phyloP scores from a whole-genome alignment of 2,329 filamentous ascomycete species.

The Dactylellina cionopaga region DNA sequence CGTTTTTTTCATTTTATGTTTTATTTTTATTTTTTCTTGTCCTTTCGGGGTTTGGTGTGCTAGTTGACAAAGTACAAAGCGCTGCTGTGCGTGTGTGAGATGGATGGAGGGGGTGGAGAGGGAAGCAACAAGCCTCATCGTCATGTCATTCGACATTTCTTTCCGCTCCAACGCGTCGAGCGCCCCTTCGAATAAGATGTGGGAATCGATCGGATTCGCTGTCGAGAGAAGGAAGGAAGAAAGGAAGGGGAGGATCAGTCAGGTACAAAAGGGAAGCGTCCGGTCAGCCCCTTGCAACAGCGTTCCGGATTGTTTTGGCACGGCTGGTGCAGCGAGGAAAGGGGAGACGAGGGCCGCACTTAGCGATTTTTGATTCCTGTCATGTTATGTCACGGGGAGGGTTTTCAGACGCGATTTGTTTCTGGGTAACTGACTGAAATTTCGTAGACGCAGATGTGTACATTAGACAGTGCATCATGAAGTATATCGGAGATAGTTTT shows the following conservation, averaged over 20 bases:
- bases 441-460: neutral
- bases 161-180: constrained; percentile 20
- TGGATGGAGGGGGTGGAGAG: no score
- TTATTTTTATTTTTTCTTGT: neutral
- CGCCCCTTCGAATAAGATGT: neutral
- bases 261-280: neutral
- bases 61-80: neutral
- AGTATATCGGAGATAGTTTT: no score
- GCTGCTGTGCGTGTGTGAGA: constrained; percentile 6
- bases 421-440: constrained; percentile 2
- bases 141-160: neutral
- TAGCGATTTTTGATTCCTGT: constrained; percentile 33
- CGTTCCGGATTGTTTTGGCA: constrained; percentile 26
- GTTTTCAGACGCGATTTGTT: constrained; percentile 34
- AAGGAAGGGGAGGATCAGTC: no score
- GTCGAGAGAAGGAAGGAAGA: constrained; percentile 8
- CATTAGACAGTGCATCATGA: neutral
- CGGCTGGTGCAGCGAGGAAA: neutral
- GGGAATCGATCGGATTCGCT: constrained; percentile 14
- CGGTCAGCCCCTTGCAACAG: constrained; percentile 28
- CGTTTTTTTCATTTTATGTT: constrained; percentile 25
- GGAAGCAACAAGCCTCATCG: no score
- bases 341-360: constrained; percentile 8
- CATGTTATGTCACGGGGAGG: constrained; percentile 29
- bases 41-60: no score